Evolutionary conservation across 2,329 filamentous ascomycete genomes (phyloP).

Genomic region (Exophiala bonariae): DNA sequence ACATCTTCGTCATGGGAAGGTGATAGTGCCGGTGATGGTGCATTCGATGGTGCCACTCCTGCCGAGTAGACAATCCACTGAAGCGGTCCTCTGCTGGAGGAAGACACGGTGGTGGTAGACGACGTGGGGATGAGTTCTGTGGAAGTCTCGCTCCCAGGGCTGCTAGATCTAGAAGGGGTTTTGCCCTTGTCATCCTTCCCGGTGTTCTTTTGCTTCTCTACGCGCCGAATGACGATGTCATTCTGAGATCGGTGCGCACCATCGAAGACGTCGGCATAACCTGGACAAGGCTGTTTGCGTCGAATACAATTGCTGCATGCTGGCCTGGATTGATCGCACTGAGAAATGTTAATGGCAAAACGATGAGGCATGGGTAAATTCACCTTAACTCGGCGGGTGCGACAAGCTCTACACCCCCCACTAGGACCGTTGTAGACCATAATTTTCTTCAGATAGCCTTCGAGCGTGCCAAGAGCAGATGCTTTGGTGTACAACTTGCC

Average conservation of each 20-base stretch:
- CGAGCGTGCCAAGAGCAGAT: too few relatives aligned
- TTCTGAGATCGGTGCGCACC: conserved; percentile 27
- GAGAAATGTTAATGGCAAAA: neutral
- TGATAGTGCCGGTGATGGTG: too few relatives aligned
- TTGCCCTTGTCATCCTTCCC: neutral
- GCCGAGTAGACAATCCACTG: conserved; percentile 22
- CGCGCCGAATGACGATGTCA: conserved; percentile 16
- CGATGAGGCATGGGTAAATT: neutral
- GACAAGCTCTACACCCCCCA: conserved; percentile 26
- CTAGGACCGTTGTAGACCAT: conserved; percentile 31
- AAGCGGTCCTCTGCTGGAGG: conserved; percentile 5
- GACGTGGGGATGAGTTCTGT: neutral
- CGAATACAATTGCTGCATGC: conserved; percentile 28
- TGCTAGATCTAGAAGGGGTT: conserved; percentile 1
- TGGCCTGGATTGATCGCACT: conserved; percentile 29
- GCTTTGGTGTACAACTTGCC: neutral
- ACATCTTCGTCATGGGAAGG: neutral
- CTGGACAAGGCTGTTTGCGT: conserved; percentile 22
- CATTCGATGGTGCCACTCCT: neutral
- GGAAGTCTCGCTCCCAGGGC: conserved; percentile 6
- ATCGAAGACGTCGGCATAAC: conserved; percentile 29
- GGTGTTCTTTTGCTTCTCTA: conserved; percentile 13
- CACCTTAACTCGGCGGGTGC: conserved; percentile 28
- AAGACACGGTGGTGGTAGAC: neutral
- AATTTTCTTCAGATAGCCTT: neutral